Evolutionary conservation across 2,329 filamentous ascomycete genomes (phyloP), one percentile per base, ranked within the genome.

Genomic region (Decorospora gaudefroyi): DNA sequence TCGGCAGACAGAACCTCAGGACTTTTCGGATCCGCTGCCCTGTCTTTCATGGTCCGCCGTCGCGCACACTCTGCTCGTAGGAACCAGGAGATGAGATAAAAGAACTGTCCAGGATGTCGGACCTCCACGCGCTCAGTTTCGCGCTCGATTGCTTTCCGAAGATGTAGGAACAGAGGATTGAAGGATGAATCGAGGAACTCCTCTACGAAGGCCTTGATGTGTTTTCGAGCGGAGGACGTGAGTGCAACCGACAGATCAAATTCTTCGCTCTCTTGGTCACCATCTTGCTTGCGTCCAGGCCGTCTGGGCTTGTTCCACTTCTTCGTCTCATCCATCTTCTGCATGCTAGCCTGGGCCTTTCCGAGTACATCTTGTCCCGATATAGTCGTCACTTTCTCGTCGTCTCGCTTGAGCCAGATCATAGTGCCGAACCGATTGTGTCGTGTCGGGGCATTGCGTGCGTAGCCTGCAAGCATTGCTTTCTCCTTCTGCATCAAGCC

Each of bases 361-460:
- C 84, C 81, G 30, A 99, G 80, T 4, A 88, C 88, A 58, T 90
- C 86, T 65, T 97, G 92, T 1, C 93, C 93, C 0, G 90, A 91
- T 1, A 99, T 80, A 0, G 91, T 90, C 0, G 88, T 87, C 59
- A 93, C 82, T 62, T 91, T 91, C 36, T 87, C 84, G 57, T 91
- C 87, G 34, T 90, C 87, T 42, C 91, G 79, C 73, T 95, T 90
- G 25, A 99, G 83, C 91, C 92, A 97, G 22, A 96, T 84, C 88
- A 97, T 97, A 8, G 91, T 95, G 2, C 93, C 93, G 62, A 97
- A 99, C 22, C 93, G 83, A 58, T 91, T 95, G 70, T 99, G 93
- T 33, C 93, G 79, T 3, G 90, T 91, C 0, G 91, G 88, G 2
- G 87, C 88, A 63, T 85, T 85, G 57, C 84, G 86, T 40, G 86